Evolutionary conservation across 164 flowering plant genomes (phyloP), one percentile per base, ranked within the genome.

Genomic region (Magnolia changhungtana): DNA sequence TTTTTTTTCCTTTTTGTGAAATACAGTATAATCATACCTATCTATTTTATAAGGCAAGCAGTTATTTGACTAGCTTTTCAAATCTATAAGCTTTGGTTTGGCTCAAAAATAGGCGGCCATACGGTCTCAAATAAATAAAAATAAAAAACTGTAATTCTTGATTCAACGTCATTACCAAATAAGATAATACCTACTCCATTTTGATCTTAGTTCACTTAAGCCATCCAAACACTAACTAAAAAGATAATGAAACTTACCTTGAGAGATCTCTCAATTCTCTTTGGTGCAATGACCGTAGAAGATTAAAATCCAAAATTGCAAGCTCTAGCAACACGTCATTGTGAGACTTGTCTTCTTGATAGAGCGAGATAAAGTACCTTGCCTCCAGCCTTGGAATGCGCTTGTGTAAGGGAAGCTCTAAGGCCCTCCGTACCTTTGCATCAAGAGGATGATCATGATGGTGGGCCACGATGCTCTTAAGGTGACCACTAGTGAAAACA

Each of bases 381-480:
- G 74, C 76, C 55, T n/a, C 78, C 67, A 87, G 75, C 74, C 81
- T 84, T 51, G 88, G 67, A 23, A 85, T 69, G 75, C 86, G 85
- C 76, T 81, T 87, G 78, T 84, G 88, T 50, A 70, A 76, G 21
- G 91, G 91, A 68, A 82, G 70, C 24, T 69, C 58, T 13, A 89
- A 69, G n/a, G 86, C 84, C 8, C 72, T 51, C 7, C 19, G 27
- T 0, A 87, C 79, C 1, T 78, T 23, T 50, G 7, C 63, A 27
- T 83, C 82, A 24, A 76, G 75, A 63, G n/a, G 64, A 75, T 24
- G 16, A 37, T 74, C 69, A 37, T 3, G 69, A n/a, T 63, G 69
- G 21, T 65, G 55, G 55, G 76, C 21, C 69, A 74, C 3, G 14
- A 63, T 13, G 3, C 70, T 18, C 29, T n/a, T 63, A 8, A 74